These are phyloP conservation scores for Cicer judaicum DNA, from an alignment of 306 rosid species.

Conservation along the genomic window DNA sequence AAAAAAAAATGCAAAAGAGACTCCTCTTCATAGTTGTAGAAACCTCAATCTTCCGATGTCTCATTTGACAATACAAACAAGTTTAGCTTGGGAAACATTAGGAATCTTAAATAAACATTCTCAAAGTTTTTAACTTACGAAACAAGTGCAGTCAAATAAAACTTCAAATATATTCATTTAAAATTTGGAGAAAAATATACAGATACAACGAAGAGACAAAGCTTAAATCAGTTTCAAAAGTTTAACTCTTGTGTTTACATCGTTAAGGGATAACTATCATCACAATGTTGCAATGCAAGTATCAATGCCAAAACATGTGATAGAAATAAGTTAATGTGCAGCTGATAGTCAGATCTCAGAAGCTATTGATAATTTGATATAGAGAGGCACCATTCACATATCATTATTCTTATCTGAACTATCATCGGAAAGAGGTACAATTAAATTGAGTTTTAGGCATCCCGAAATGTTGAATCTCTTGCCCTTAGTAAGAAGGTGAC, in stretches of 20 bases:
- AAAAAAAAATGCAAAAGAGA: constrained; percentile 6
- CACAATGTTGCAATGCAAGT: constrained; percentile 20
- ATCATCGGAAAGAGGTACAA: constrained; percentile 2
- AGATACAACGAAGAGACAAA: constrained; percentile 19
- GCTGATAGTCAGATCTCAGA: constrained; percentile 3
- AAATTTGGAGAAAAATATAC: constrained; percentile 15
- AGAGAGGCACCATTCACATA: constrained; percentile 6
- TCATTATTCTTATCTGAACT: constrained; percentile 26
- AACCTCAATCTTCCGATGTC: constrained; percentile 15
- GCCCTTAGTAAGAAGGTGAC: constrained; percentile 4
- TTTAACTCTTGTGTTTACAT: not conserved
- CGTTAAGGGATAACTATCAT: not conserved
- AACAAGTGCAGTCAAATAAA: constrained; percentile 20
- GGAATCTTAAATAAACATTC: constrained; percentile 18
- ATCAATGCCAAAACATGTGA: not conserved
- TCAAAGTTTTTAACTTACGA: not conserved
- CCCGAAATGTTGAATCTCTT: not conserved
- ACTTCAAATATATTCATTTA: constrained; percentile 9
- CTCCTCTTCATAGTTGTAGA: not conserved
- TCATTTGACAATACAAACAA: constrained; percentile 24
- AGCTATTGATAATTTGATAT: not conserved
- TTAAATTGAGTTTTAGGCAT: constrained; percentile 17
- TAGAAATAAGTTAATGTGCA: constrained; percentile 1
- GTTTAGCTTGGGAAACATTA: not conserved
- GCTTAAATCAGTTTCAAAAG: constrained; percentile 1